Evolutionary conservation across 768 basidiomycete genomes (phyloP).

Genomic region (Tricholoma hemisulphureum): DNA sequence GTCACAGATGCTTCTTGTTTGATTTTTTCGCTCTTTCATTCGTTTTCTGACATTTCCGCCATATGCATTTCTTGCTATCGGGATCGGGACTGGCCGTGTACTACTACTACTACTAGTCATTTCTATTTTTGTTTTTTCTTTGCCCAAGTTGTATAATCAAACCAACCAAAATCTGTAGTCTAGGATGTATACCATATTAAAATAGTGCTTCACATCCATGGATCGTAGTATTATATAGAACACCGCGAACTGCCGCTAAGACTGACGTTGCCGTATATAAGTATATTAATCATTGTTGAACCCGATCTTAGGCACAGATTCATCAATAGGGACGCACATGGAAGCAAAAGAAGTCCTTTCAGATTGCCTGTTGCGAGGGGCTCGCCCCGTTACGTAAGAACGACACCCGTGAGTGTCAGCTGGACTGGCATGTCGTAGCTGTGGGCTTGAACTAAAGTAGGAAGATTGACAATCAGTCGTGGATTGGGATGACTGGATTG

Average conservation of each 20-base stretch:
- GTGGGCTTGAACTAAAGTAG: neutral
- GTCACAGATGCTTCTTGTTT: slow-evolving; percentile 60
- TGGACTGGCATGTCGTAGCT: slow-evolving; percentile 2
- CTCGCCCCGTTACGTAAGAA: slow-evolving; percentile 25
- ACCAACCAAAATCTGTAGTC: neutral
- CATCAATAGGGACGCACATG: slow-evolving; percentile 25
- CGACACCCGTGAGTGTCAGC: neutral
- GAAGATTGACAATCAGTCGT: neutral
- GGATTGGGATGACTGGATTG: neutral
- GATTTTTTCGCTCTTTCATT: slow-evolving; percentile 9
- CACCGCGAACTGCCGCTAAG: neutral
- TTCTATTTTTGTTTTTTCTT: neutral
- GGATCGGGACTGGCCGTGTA: neutral
- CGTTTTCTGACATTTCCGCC: neutral
- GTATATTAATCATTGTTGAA: neutral
- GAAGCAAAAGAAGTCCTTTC: slow-evolving; percentile 13
- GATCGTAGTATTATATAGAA: no score
- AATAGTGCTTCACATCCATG: no score
- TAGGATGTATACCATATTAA: no score
- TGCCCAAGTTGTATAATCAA: neutral
- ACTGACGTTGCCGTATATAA: neutral
- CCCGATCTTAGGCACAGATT: slow-evolving; percentile 21
- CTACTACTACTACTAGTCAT: neutral
- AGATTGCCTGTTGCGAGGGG: slow-evolving; percentile 19
- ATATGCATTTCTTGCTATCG: no score